These are phyloP conservation scores for Ascochyta viciae-villosae DNA, from an alignment of 2,329 filamentous ascomycete species.

Conservation along the genomic window DNA sequence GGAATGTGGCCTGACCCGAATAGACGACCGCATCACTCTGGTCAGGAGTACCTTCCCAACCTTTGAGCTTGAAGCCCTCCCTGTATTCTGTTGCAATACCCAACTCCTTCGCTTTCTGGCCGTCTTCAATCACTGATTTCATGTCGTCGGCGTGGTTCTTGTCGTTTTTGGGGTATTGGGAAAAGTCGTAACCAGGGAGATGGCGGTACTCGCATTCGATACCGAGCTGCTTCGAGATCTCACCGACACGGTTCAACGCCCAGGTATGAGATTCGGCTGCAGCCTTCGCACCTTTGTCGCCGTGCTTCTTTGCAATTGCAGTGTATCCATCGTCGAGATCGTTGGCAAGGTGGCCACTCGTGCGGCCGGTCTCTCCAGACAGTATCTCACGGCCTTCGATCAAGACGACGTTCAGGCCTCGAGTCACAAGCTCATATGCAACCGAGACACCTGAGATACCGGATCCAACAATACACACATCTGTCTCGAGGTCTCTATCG, in stretches of 20 bases:
- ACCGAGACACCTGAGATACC: conserved; percentile 61
- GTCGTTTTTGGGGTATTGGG: conserved; percentile 55
- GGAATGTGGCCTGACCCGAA: conserved; percentile 60
- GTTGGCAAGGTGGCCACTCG: conserved; percentile 62
- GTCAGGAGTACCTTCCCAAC: conserved; percentile 60
- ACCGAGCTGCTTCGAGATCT: conserved; percentile 57
- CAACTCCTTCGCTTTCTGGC: conserved; percentile 52
- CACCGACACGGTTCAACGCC: conserved; percentile 60
- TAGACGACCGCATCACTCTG: conserved; percentile 61
- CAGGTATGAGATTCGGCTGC: conserved; percentile 64
- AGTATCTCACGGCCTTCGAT: conserved; percentile 63
- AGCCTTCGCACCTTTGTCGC: conserved; percentile 55
- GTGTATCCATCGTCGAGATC: conserved; percentile 62
- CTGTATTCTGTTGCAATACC: conserved; percentile 54
- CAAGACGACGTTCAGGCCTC: conserved; percentile 59
- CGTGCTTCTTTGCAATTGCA: conserved; percentile 61
- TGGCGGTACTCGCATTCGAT: conserved; percentile 65
- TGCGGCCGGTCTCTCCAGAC: conserved; percentile 62
- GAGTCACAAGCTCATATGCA: conserved; percentile 61
- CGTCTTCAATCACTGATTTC: conserved; percentile 55
- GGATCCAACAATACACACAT: conserved; percentile 60
- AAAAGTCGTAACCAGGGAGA: conserved; percentile 59
- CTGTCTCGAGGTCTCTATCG: conserved; percentile 53
- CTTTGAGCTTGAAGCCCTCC: conserved; percentile 56
- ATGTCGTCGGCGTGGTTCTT: conserved; percentile 56